Evolutionary conservation across 2,329 filamentous ascomycete genomes (phyloP).

Genomic region (Xylariaceae sp.): DNA sequence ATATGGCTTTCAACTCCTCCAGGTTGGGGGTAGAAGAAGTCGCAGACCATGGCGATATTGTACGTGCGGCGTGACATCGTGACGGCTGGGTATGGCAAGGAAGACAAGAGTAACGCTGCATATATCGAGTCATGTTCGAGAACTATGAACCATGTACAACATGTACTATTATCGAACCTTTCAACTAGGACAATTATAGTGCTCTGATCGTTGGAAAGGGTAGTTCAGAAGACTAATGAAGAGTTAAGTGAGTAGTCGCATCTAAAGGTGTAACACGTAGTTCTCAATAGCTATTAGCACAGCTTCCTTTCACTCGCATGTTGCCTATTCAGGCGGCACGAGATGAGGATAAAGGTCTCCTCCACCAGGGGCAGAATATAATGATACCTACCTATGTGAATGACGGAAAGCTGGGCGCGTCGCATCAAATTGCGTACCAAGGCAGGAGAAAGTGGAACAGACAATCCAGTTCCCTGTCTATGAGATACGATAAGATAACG

Average conservation of each 20-base stretch:
- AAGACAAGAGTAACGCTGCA: not conserved
- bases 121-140: constrained; percentile 34
- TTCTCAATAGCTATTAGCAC: not conserved
- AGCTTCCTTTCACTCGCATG: not conserved
- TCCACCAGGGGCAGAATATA: too few relatives aligned
- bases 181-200: too few relatives aligned
- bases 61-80: constrained; percentile 64
- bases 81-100: constrained; percentile 31
- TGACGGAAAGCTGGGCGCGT: too few relatives aligned
- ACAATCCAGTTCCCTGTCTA: too few relatives aligned
- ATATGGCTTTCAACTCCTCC: constrained; percentile 98
- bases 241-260: not conserved
- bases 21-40: constrained; percentile 99
- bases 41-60: constrained; percentile 90
- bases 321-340: not conserved
- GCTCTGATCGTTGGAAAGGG: too few relatives aligned
- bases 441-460: too few relatives aligned
- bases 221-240: too few relatives aligned
- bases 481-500: not conserved
- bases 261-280: not conserved
- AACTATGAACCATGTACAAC: too few relatives aligned
- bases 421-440: too few relatives aligned
- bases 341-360: not conserved
- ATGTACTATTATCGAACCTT: too few relatives aligned
- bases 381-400: too few relatives aligned